Evolutionary conservation across 2,329 filamentous ascomycete genomes (phyloP).

Genomic region (Harringtonia lauricola): DNA sequence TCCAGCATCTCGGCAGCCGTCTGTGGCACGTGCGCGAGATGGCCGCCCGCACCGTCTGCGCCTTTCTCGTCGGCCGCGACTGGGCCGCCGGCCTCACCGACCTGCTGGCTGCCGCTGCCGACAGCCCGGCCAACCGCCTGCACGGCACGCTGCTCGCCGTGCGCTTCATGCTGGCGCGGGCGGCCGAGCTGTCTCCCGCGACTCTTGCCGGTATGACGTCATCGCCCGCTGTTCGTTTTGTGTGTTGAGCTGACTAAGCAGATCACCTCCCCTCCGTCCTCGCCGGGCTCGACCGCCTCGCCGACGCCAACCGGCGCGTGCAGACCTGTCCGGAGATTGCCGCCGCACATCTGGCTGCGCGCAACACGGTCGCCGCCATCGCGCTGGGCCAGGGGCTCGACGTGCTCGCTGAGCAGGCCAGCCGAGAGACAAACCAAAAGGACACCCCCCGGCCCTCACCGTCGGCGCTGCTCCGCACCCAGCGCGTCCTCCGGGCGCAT

Average conservation of each 20-base stretch:
- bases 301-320: slow-evolving; percentile 5
- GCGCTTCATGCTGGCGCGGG: slow-evolving; percentile 42
- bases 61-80: slow-evolving; percentile 41
- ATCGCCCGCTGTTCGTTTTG: neutral
- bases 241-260: neutral
- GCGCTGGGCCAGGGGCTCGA: neutral
- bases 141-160: slow-evolving; percentile 48
- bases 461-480: slow-evolving; percentile 27
- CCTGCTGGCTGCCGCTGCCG: slow-evolving; percentile 22
- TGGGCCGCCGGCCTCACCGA: slow-evolving; percentile 32
- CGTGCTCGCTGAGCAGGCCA: too few species aligned
- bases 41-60: slow-evolving; percentile 61
- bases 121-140: slow-evolving; percentile 34
- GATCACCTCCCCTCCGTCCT: slow-evolving; percentile 3
- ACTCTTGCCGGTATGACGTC: slow-evolving; percentile 25
- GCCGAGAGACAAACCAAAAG: too few species aligned
- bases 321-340: slow-evolving; percentile 26
- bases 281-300: slow-evolving; percentile 3
- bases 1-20: slow-evolving; percentile 52
- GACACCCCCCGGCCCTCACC: neutral
- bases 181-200: slow-evolving; percentile 29
- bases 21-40: slow-evolving; percentile 78
- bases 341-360: slow-evolving; percentile 34
- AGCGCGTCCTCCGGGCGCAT: slow-evolving; percentile 25
- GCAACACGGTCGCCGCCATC: slow-evolving; percentile 26